These are phyloP conservation scores for Ceriops decandra DNA, from an alignment of 345 rosid species.

Conservation along the genomic window DNA sequence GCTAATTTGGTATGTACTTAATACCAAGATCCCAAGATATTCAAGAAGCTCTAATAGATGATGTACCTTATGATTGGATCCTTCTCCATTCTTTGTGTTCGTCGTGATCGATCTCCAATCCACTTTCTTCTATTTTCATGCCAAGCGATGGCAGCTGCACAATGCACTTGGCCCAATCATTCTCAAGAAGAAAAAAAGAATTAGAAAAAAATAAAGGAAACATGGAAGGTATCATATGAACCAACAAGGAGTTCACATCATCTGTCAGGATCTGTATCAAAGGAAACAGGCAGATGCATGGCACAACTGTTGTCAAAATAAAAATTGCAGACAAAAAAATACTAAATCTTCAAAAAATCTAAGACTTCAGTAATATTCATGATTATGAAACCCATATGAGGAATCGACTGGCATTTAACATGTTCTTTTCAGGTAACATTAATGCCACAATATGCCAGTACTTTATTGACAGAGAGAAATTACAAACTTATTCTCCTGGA, in stretches of 20 bases:
- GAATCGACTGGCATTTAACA: not conserved
- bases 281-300: not conserved
- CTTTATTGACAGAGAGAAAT: no score
- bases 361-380: not conserved
- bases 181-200: slow-evolving; percentile 14
- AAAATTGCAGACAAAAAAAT: not conserved
- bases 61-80: slow-evolving; percentile 76
- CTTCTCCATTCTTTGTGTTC: slow-evolving; percentile 34
- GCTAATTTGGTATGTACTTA: no score
- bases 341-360: not conserved
- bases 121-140: slow-evolving; percentile 71
- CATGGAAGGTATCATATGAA: not conserved
- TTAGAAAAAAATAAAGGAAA: not conserved
- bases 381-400: not conserved
- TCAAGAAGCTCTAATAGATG: slow-evolving; percentile 8
- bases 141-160: slow-evolving; percentile 67
- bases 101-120: slow-evolving; percentile 61
- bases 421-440: no score
- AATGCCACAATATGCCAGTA: no score
- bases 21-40: not conserved
- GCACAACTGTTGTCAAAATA: not conserved
- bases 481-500: no score
- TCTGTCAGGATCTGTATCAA: not conserved
- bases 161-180: slow-evolving; percentile 16
- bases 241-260: not conserved